Conservation (phyloP, 2,329 filamentous ascomycete species). For the Trichoderma sp. region DNA sequence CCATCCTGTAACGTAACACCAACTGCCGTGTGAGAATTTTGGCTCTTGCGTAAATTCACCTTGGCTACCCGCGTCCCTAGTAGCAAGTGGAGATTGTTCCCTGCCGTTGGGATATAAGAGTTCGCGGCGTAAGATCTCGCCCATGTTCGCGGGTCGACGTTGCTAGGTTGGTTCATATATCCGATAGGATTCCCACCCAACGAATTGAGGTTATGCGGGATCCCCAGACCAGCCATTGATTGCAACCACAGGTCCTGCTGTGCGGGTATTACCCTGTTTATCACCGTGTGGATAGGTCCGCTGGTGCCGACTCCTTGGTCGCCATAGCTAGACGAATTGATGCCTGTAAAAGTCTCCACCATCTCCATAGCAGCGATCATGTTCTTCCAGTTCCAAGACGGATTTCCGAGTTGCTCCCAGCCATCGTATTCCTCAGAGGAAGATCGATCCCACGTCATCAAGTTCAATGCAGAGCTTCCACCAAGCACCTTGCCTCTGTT, state of each 20-base stretch:
- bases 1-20: conserved; percentile 11
- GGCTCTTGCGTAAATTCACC: conserved; percentile 1
- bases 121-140: conserved; percentile 3
- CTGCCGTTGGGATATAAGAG: neutral
- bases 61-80: conserved; percentile 4
- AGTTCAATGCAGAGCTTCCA: conserved; percentile 31
- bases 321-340: neutral
- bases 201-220: conserved; percentile 6
- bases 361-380: conserved; percentile 22
- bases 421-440: conserved; percentile 32
- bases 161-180: conserved; percentile 11
- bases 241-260: neutral
- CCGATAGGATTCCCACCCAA: conserved; percentile 14
- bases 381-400: conserved; percentile 33
- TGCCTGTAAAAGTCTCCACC: neutral
- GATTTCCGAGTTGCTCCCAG: conserved; percentile 35
- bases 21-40: neutral
- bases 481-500: conserved; percentile 31
- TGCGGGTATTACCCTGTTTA: conserved; percentile 8
- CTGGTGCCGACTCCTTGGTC: conserved; percentile 11
- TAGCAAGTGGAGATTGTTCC: conserved; percentile 8
- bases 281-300: conserved; percentile 12
- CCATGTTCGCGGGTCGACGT: conserved; percentile 2
- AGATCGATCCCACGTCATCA: conserved; percentile 19
- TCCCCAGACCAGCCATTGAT: conserved; percentile 25